Evolutionary conservation across 1,284 basidiomycete genomes (phyloP).

Genomic region (Ganoderma sp.): DNA sequence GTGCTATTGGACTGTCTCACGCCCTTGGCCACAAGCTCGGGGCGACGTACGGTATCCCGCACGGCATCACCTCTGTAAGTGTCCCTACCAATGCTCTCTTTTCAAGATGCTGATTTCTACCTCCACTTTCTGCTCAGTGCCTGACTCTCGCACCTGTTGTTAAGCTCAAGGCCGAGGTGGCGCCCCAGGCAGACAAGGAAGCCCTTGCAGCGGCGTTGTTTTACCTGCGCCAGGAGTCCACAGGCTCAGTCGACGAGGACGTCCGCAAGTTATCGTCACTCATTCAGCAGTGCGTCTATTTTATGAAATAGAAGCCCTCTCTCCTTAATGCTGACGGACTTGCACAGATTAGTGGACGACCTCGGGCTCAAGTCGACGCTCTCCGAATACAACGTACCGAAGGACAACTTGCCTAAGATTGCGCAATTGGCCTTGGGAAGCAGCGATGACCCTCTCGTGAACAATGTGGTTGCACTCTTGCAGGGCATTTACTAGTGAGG

Average conservation of each 20-base stretch:
- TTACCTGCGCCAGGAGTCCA: slow-evolving; percentile 61
- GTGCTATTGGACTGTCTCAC: slow-evolving; percentile 77
- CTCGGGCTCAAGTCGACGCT: slow-evolving; percentile 65
- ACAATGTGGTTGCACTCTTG: slow-evolving; percentile 52
- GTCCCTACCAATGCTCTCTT: not conserved
- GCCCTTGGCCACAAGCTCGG: slow-evolving; percentile 78
- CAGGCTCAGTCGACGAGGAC: slow-evolving; percentile 65
- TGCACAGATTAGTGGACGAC: slow-evolving; percentile 54
- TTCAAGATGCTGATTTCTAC: not conserved
- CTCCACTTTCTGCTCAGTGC: slow-evolving; percentile 52
- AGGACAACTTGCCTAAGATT: slow-evolving; percentile 55
- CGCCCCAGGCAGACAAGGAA: slow-evolving; percentile 62
- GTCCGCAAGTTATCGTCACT: slow-evolving; percentile 55
- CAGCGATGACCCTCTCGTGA: slow-evolving; percentile 45
- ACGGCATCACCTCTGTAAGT: slow-evolving; percentile 80
- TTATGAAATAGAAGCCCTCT: not conserved
- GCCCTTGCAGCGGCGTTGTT: slow-evolving; percentile 60
- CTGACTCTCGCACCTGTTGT: slow-evolving; percentile 75
- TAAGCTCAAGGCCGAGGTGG: slow-evolving; percentile 58
- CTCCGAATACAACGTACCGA: slow-evolving; percentile 64
- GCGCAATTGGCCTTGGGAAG: slow-evolving; percentile 54
- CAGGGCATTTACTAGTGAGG: slow-evolving; percentile 49
- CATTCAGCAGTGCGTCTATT: slow-evolving; percentile 57
- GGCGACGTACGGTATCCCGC: slow-evolving; percentile 76
- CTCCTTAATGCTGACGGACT: slow-evolving; percentile 6